phyloP scores from a whole-genome alignment of 1,139 yeast genomes.

The Trichomonascaceae sp. region DNA sequence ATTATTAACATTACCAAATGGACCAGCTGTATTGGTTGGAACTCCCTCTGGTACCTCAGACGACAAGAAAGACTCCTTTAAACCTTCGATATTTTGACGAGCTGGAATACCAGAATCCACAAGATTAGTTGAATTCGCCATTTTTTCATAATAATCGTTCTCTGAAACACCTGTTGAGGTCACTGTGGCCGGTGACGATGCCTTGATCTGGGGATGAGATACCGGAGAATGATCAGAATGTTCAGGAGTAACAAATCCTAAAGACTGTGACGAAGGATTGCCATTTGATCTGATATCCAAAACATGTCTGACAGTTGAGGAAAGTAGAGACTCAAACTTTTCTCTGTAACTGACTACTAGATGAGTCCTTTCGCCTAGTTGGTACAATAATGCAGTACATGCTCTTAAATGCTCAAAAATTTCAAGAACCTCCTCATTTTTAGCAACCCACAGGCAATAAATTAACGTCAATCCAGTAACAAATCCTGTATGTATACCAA shows the following conservation, averaged over 20 bases:
- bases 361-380: constrained; percentile 56
- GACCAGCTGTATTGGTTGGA: constrained; percentile 7
- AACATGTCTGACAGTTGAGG: constrained; percentile 41
- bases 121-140: background rate
- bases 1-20: background rate
- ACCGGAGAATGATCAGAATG: background rate
- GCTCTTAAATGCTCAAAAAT: constrained; percentile 50
- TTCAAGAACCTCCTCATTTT: constrained; percentile 34
- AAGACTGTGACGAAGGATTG: constrained; percentile 4
- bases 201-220: background rate
- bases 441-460: constrained; percentile 55
- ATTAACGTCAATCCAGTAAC: constrained; percentile 58
- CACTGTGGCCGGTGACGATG: background rate
- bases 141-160: background rate
- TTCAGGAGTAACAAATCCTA: constrained; percentile 4
- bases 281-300: constrained; percentile 24
- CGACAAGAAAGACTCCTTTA: background rate
- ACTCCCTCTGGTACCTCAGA: constrained; percentile 11
- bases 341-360: constrained; percentile 54
- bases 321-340: constrained; percentile 55
- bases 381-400: constrained; percentile 52
- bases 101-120: background rate
- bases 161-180: background rate
- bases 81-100: background rate
- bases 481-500: constrained; percentile 56